Conservation (phyloP, 2,329 filamentous ascomycete genomes). For the Xylariaceae sp. region DNA sequence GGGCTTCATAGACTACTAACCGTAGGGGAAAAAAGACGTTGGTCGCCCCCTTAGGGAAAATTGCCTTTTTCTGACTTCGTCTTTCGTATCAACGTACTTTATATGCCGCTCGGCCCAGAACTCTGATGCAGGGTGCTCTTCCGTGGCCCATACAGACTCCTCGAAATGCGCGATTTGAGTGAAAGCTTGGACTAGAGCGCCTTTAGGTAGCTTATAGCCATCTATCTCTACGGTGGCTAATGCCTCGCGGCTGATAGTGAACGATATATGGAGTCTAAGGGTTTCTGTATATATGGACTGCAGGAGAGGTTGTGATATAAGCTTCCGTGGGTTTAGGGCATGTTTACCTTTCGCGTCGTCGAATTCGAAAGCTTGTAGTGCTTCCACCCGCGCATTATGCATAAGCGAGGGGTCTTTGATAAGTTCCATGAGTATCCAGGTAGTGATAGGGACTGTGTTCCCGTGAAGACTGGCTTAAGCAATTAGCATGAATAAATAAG, state of each 20-base stretch:
- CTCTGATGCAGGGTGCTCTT: constrained; percentile 19
- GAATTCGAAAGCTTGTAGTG: constrained; percentile 5
- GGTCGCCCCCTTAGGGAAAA: constrained; percentile 1
- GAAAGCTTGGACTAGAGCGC: constrained; percentile 27
- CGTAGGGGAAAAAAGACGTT: constrained; percentile 14
- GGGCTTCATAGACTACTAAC: no score
- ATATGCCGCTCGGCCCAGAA: constrained; percentile 23
- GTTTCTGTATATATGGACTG: constrained; percentile 34
- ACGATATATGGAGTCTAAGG: constrained; percentile 31
- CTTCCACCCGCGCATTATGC: constrained; percentile 31
- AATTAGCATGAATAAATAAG: no score
- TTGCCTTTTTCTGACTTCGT: neutral
- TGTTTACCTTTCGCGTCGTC: constrained; percentile 22
- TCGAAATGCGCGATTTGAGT: constrained; percentile 25
- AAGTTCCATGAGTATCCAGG: constrained; percentile 40
- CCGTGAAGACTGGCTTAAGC: constrained; percentile 39
- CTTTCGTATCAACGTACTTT: neutral
- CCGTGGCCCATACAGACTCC: constrained; percentile 24
- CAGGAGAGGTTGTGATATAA: constrained; percentile 29
- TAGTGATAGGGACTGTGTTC: constrained; percentile 39
- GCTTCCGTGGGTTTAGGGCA: constrained; percentile 14
- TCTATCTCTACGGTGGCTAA: constrained; percentile 17
- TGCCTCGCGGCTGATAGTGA: constrained; percentile 28
- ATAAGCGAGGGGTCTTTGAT: constrained; percentile 33
- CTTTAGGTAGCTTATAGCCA: constrained; percentile 21